Evolutionary conservation across 371 early-diverging fungal species (phyloP), one percentile per base, ranked within the genome.

Genomic region (Mucor velutinosus): DNA sequence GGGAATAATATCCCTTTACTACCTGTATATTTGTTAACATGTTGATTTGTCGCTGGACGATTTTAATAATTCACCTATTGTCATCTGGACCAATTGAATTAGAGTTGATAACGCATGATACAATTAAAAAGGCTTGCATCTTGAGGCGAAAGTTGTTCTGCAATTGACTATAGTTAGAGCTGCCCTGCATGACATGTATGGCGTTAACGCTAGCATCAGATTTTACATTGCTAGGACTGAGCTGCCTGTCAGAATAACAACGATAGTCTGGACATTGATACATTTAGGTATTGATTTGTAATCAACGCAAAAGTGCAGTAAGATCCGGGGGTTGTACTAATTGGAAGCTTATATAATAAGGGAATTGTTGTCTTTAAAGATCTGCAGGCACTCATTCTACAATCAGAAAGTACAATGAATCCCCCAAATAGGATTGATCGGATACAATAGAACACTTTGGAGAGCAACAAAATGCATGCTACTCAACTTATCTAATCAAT

Each of bases 51-150:
- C 58, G 32, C 25, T 45, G 61, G 32, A 33, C 39, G 41, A 59
- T 35, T 64, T 53, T 19, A 10, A 10, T 32, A 63, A 65, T 65
- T 65, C 65, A 57, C 65, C 65, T 65, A 65, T 65, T 23, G 14
- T 25, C 33, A 58, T 45, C 47, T 58, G 65, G 29, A 65, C 65
- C 23, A 45, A 39, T 41, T 64, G 32, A 47, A 65, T 57, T 58
- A 45, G 33, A 58, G 21, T 14, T 4, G 39, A 32, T 32, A n/a
- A 27, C 29, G 32, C 15, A 43, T 60, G 39, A 35, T 10, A 23
- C 43, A 32, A 19, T 64, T 37, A 30, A 30, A 57, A 41, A 35
- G 35, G 35, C 35, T 35, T 57, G 43, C 39, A 32, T 19, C 27
- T 57, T 57, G 3, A 23, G 33, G 19, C 25, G 39, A 23, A 55